phyloP scores from a whole-genome alignment of 345 rosid species.

The Cardamine chenopodiifolia region DNA sequence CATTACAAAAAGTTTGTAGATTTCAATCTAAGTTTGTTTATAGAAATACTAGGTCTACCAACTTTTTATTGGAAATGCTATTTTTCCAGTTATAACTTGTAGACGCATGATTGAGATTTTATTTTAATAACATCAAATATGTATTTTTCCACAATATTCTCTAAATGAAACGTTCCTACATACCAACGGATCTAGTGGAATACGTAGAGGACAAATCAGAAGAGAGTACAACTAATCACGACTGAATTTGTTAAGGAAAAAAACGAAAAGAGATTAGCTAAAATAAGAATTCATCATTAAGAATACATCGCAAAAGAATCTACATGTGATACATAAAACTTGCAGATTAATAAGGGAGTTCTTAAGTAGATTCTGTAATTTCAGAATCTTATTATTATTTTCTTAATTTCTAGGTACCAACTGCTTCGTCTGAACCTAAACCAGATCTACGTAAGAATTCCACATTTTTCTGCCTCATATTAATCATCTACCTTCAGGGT shows the following conservation, averaged over 20 bases:
- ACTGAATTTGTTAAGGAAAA: background rate
- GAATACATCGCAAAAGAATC: conserved; percentile 15
- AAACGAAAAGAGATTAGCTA: background rate
- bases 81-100: background rate
- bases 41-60: background rate
- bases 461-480: conserved; percentile 27
- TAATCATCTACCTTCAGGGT: conserved; percentile 78
- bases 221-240: background rate
- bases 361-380: conserved; percentile 38
- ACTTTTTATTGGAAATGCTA: background rate
- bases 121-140: background rate
- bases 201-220: background rate
- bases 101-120: background rate
- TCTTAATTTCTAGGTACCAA: conserved; percentile 18
- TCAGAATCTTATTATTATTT: background rate
- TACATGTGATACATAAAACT: conserved; percentile 20
- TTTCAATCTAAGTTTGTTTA: conserved; percentile 10
- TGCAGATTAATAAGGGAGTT: conserved; percentile 38
- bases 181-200: background rate
- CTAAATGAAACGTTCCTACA: background rate
- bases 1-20: conserved; percentile 11
- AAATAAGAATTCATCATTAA: conserved; percentile 18
- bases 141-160: background rate
- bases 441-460: conserved; percentile 44
- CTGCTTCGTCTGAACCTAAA: conserved; percentile 28